Conservation (phyloP, 2,329 filamentous ascomycete genomes). For the Nothopassalora personata region DNA sequence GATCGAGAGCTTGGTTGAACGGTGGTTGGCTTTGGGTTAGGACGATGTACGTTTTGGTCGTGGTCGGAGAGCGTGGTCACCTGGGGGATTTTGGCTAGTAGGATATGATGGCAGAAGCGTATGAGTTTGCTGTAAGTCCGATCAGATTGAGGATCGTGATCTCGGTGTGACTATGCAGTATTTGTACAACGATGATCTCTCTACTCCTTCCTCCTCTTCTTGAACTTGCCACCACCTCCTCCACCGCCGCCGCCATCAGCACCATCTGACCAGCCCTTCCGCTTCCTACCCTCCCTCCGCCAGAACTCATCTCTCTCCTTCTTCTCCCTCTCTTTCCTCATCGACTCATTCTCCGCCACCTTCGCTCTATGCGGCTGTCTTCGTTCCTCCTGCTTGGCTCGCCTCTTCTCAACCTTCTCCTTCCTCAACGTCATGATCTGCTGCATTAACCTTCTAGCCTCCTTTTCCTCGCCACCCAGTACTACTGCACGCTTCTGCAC, state of each 20-base stretch:
- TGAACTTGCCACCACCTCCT: slow-evolving; percentile 15
- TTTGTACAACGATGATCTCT: not conserved
- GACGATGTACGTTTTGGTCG: not conserved
- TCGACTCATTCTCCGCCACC: slow-evolving; percentile 75
- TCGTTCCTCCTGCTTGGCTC: slow-evolving; percentile 82
- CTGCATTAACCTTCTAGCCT: slow-evolving; percentile 81
- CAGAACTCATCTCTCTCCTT: slow-evolving; percentile 89
- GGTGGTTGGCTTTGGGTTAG: not conserved
- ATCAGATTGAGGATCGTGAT: not conserved
- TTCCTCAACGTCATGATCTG: slow-evolving; percentile 87
- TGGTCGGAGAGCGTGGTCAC: not conserved
- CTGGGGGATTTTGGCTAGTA: too few species aligned
- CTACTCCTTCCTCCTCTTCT: slow-evolving; percentile 27
- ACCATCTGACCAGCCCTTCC: slow-evolving; percentile 52
- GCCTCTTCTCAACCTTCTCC: slow-evolving; percentile 79
- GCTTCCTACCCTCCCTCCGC: slow-evolving; percentile 81
- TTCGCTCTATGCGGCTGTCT: slow-evolving; percentile 75
- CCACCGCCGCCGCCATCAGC: slow-evolving; percentile 41
- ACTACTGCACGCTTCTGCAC: slow-evolving; percentile 95
- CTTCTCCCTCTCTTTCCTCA: slow-evolving; percentile 81
- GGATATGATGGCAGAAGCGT: not conserved
- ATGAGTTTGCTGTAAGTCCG: not conserved
- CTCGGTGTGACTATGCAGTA: not conserved
- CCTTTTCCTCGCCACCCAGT: slow-evolving; percentile 73
- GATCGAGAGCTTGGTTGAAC: not conserved